Evolutionary conservation across 2,329 filamentous ascomycete genomes (phyloP).

Genomic region (Fusarium sp.): DNA sequence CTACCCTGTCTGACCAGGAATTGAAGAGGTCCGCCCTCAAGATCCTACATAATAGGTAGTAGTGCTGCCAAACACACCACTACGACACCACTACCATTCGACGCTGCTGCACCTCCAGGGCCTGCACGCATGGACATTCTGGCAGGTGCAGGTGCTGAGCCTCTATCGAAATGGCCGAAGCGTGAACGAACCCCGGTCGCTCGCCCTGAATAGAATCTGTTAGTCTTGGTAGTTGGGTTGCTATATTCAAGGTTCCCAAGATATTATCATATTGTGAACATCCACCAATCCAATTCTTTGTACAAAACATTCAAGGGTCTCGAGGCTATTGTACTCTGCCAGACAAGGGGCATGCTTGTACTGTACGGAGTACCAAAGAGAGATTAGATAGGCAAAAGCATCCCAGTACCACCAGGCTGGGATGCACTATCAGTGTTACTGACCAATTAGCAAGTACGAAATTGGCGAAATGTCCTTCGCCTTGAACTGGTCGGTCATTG

Average conservation of each 20-base stretch:
- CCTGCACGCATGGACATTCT: conserved; percentile 22
- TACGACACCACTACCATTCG: conserved; percentile 45
- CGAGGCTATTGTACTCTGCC: conserved; percentile 14
- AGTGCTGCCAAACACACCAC: conserved; percentile 41
- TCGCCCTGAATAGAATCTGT: conserved; percentile 32
- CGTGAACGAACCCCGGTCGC: conserved; percentile 34
- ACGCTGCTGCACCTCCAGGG: conserved; percentile 29
- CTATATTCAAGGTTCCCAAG: conserved; percentile 30
- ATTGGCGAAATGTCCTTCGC: conserved; percentile 24
- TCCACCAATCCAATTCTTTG: conserved; percentile 36
- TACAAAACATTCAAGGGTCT: conserved; percentile 3
- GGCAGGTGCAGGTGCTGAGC: conserved; percentile 17
- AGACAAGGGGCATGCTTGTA: conserved; percentile 32
- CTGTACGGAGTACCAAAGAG: conserved; percentile 8
- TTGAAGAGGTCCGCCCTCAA: conserved; percentile 22
- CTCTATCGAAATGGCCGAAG: conserved; percentile 17
- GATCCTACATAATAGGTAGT: conserved; percentile 3
- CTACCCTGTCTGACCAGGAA: conserved; percentile 30
- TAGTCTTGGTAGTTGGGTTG: conserved; percentile 16
- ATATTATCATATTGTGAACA: conserved; percentile 26
- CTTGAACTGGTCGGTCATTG: conserved; percentile 10
- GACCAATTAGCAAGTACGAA: conserved; percentile 32
- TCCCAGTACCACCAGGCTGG: conserved; percentile 35
- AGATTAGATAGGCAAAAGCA: conserved; percentile 35
- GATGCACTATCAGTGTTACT: conserved; percentile 27